Evolutionary conservation across 176 grass and related monocot genomes (phyloP).

Genomic region (Poa pratensis): DNA sequence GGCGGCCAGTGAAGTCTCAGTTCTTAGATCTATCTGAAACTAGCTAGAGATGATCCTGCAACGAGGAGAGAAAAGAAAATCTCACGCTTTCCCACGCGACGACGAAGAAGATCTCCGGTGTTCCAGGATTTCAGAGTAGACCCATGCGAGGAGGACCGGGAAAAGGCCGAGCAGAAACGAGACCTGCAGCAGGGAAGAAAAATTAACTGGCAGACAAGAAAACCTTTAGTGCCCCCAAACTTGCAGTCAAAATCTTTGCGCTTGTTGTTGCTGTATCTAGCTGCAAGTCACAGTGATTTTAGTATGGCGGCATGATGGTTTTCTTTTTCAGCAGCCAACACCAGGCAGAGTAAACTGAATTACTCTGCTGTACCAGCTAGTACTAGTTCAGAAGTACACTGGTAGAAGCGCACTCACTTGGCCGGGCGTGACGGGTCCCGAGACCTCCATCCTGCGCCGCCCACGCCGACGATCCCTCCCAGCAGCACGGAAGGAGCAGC

Average conservation of each 20-base stretch:
- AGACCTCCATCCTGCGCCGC: constrained; percentile 57
- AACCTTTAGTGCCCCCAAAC: too few species aligned
- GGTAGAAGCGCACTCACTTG: constrained; percentile 39
- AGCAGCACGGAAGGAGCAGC: not conserved
- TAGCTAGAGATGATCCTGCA: not conserved
- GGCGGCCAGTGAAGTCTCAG: not conserved
- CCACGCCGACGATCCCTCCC: not conserved
- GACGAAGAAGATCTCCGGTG: constrained; percentile 40
- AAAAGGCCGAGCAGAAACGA: constrained; percentile 71
- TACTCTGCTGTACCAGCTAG: too few species aligned
- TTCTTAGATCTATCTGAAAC: constrained; percentile 2
- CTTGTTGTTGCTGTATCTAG: too few species aligned
- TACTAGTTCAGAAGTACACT: too few species aligned
- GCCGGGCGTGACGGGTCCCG: constrained; percentile 66
- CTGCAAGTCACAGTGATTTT: not conserved
- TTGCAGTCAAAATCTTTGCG: too few species aligned
- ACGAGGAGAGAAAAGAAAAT: not conserved
- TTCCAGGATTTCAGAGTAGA: constrained; percentile 65
- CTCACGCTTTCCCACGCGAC: constrained; percentile 61
- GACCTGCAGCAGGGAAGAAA: constrained; percentile 40
- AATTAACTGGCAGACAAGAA: too few species aligned
- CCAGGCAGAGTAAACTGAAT: not conserved
- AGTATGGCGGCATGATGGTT: not conserved
- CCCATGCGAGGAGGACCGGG: constrained; percentile 64
- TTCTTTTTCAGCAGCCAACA: not conserved